Evolutionary conservation across 192 early-diverging fungal species (phyloP).

Genomic region (Umbelopsis vinacea): DNA sequence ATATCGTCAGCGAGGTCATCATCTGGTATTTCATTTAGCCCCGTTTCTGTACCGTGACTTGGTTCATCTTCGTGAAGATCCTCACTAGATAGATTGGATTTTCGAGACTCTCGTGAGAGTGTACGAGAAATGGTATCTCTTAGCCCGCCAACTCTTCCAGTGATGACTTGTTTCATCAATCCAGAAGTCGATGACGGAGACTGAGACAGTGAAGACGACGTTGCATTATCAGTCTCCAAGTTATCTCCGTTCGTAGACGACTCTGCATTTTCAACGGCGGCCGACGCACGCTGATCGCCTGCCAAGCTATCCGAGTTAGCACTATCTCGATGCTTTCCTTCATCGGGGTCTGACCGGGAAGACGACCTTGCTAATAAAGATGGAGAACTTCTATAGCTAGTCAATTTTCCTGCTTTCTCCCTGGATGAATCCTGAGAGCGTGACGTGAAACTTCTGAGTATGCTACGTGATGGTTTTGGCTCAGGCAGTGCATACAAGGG

Average conservation of each 20-base stretch:
- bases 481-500: conserved; percentile 11
- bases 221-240: background rate
- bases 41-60: background rate
- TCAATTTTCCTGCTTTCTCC: background rate
- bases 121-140: conserved; percentile 20
- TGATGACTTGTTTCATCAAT: conserved; percentile 20
- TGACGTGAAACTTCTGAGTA: conserved; percentile 32
- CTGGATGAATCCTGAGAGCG: background rate
- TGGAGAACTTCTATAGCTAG: conserved; percentile 6
- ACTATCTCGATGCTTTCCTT: background rate
- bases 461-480: conserved; percentile 23
- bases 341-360: background rate
- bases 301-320: background rate
- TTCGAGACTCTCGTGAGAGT: conserved; percentile 4
- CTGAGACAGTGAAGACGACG: background rate
- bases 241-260: background rate
- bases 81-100: background rate
- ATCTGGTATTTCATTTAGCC: background rate
- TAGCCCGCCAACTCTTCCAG: conserved; percentile 1
- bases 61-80: conserved; percentile 13
- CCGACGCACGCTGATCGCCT: background rate
- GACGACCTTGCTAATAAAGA: background rate
- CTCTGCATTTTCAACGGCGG: background rate
- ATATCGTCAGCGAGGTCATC: conserved; percentile 13
- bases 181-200: background rate